These are phyloP conservation scores for Huntiella bhutanensis DNA, from an alignment of 2,329 filamentous ascomycete genomes.

Conservation along the genomic window DNA sequence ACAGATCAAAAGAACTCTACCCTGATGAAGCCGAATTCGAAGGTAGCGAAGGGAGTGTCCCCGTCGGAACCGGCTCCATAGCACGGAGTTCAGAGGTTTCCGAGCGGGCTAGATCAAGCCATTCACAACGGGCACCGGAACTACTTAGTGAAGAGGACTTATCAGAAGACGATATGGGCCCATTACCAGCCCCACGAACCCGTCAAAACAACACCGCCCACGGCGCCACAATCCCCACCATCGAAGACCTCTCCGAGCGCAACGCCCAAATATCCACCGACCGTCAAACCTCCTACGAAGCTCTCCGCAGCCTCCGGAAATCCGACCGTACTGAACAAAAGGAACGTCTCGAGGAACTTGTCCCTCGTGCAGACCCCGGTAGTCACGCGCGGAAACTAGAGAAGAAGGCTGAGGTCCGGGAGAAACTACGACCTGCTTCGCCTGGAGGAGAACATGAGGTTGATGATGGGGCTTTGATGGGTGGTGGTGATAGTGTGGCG, in stretches of 20 bases:
- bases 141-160: no score
- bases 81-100: no score
- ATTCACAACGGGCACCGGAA: no score
- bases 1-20: slow-evolving; percentile 9
- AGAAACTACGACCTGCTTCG: slow-evolving; percentile 53
- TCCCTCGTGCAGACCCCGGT: slow-evolving; percentile 65
- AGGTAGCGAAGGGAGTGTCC: not conserved
- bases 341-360: slow-evolving; percentile 60
- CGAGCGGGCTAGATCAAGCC: no score
- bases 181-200: slow-evolving; percentile 11
- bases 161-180: slow-evolving; percentile 7
- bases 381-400: slow-evolving; percentile 70
- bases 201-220: slow-evolving; percentile 21
- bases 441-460: slow-evolving; percentile 42
- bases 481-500: slow-evolving; percentile 42
- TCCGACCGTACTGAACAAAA: slow-evolving; percentile 48
- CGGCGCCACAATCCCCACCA: slow-evolving; percentile 47
- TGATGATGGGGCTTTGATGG: slow-evolving; percentile 60
- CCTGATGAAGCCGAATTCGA: slow-evolving; percentile 3
- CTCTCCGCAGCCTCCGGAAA: slow-evolving; percentile 42
- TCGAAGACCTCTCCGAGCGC: slow-evolving; percentile 52
- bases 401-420: slow-evolving; percentile 57
- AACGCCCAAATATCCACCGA: slow-evolving; percentile 33
- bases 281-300: slow-evolving; percentile 24
- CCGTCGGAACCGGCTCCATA: not conserved